phyloP scores from a whole-genome alignment of 1,139 yeast species.

The Geotrichum bryndzae region DNA sequence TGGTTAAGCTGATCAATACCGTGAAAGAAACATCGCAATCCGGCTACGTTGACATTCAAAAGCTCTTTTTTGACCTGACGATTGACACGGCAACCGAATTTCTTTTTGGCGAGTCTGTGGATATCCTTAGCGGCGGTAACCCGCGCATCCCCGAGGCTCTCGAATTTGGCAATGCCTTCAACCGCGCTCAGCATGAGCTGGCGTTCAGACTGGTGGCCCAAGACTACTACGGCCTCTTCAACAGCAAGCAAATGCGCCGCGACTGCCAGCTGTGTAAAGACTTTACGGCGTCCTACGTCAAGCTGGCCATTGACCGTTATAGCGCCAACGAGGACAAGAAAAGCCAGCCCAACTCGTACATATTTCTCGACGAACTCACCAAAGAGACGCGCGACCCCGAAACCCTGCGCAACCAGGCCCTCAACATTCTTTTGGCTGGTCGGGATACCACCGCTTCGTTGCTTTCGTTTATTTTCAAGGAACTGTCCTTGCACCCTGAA shows the following conservation, averaged over 20 bases:
- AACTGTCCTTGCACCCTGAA: conserved; percentile 43
- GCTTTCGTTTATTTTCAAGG: conserved; percentile 44
- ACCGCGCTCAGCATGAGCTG: conserved; percentile 39
- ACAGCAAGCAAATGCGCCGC: conserved; percentile 34
- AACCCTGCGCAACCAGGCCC: conserved; percentile 47
- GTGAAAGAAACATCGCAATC: conserved; percentile 15
- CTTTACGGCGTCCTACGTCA: conserved; percentile 33
- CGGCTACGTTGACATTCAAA: conserved; percentile 42
- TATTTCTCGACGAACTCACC: conserved; percentile 47
- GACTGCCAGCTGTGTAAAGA: conserved; percentile 26
- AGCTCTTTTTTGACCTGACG: conserved; percentile 46
- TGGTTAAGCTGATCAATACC: conserved; percentile 35
- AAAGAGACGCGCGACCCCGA: conserved; percentile 47
- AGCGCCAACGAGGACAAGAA: neutral
- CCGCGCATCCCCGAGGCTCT: conserved; percentile 19
- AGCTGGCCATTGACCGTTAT: conserved; percentile 22
- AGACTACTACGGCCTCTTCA: conserved; percentile 36
- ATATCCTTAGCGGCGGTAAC: conserved; percentile 31
- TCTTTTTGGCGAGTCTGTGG: conserved; percentile 49
- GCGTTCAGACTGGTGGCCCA: conserved; percentile 39
- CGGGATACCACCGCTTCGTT: conserved; percentile 56
- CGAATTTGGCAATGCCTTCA: conserved; percentile 45
- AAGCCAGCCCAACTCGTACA: conserved; percentile 31
- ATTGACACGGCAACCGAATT: conserved; percentile 57
- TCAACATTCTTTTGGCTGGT: conserved; percentile 50